phyloP scores from a whole-genome alignment of 2,329 filamentous ascomycete species.

The Phoma herbarum region DNA sequence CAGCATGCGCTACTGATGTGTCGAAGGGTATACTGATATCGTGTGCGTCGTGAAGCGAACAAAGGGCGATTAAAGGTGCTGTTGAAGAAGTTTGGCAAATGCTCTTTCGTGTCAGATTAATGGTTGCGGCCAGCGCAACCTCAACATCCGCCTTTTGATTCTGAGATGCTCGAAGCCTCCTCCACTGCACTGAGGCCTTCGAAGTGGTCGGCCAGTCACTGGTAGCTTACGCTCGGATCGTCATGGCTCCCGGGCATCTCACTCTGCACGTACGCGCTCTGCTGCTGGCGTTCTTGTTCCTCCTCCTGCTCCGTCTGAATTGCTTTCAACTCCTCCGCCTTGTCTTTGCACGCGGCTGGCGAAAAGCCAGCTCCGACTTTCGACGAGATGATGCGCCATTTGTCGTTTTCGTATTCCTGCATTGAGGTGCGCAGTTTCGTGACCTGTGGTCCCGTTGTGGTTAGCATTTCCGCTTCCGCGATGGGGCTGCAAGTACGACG shows the following conservation, averaged over 20 bases:
- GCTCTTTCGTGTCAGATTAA: slow-evolving; percentile 7
- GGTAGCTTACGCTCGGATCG: slow-evolving; percentile 45
- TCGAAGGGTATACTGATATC: slow-evolving; percentile 18
- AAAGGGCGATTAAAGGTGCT: slow-evolving; percentile 19
- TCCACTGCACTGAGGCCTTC: slow-evolving; percentile 16
- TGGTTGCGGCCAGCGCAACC: slow-evolving; percentile 18
- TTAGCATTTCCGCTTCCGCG: slow-evolving; percentile 42
- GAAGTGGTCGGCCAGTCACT: slow-evolving; percentile 48
- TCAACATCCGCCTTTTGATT: slow-evolving; percentile 15
- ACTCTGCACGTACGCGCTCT: slow-evolving; percentile 43
- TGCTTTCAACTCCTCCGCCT: slow-evolving; percentile 68
- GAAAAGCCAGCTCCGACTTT: slow-evolving; percentile 93
- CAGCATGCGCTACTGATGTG: slow-evolving; percentile 15
- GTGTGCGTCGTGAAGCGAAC: slow-evolving; percentile 22
- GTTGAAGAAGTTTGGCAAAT: slow-evolving; percentile 16
- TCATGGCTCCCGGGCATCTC: slow-evolving; percentile 43
- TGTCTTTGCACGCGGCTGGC: slow-evolving; percentile 84
- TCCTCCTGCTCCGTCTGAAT: slow-evolving; percentile 41
- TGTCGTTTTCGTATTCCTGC: slow-evolving; percentile 88
- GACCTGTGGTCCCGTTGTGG: slow-evolving; percentile 64
- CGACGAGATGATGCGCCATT: slow-evolving; percentile 89
- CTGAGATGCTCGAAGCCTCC: slow-evolving; percentile 7
- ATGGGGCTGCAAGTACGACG: slow-evolving; percentile 44
- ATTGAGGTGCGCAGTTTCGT: slow-evolving; percentile 79
- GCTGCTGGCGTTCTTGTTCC: slow-evolving; percentile 32